Evolutionary conservation across 768 basidiomycete species (phyloP).

Genomic region (Xerocomellus intermedius): DNA sequence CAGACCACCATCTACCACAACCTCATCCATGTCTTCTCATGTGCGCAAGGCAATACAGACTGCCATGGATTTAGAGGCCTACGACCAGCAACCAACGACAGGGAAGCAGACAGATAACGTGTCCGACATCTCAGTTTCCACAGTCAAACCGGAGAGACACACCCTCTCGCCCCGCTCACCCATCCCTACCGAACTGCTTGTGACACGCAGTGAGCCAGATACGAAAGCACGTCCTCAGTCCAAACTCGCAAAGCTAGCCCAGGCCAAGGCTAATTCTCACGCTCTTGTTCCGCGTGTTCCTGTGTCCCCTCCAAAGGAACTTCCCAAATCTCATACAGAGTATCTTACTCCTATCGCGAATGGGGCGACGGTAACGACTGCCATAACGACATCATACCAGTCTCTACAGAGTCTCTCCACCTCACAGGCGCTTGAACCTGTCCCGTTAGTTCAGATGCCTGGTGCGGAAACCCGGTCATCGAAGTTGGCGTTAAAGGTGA

Average conservation of each 20-base stretch:
- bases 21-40: slow-evolving; percentile 56
- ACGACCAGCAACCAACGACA: slow-evolving; percentile 35
- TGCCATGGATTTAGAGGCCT: slow-evolving; percentile 62
- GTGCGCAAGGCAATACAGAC: slow-evolving; percentile 64
- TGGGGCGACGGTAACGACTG: slow-evolving; percentile 77
- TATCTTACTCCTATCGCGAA: slow-evolving; percentile 80
- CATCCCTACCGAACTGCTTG: slow-evolving; percentile 12
- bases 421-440: slow-evolving; percentile 24
- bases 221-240: slow-evolving; percentile 49
- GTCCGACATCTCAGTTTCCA: slow-evolving; percentile 24
- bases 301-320: slow-evolving; percentile 31
- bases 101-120: slow-evolving; percentile 9
- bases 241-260: slow-evolving; percentile 73
- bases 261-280: slow-evolving; percentile 43
- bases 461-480: slow-evolving; percentile 49
- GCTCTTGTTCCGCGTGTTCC: slow-evolving; percentile 25
- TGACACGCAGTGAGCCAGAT: slow-evolving; percentile 17
- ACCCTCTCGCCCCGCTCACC: slow-evolving; percentile 23
- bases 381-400: slow-evolving; percentile 81
- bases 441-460: slow-evolving; percentile 30
- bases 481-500: slow-evolving; percentile 76
- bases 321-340: slow-evolving; percentile 58
- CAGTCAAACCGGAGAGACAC: slow-evolving; percentile 20
- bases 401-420: slow-evolving; percentile 59
- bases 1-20: slow-evolving; percentile 29